Evolutionary conservation across 2,329 filamentous ascomycete genomes (phyloP).

Genomic region (Fusarium sp.): DNA sequence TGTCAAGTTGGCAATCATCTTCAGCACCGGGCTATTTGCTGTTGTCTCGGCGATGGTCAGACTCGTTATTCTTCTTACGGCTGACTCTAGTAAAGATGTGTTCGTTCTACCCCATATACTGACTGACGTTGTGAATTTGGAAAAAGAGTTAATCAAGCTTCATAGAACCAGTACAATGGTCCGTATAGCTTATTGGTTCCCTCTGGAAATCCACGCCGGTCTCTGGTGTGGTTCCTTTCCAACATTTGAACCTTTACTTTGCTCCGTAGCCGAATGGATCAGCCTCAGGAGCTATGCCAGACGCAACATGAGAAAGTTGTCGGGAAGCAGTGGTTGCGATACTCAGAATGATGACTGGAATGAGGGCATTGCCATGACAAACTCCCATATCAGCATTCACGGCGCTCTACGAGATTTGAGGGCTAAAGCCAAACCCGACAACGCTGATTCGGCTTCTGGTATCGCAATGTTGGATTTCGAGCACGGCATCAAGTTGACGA

Average conservation of each 20-base stretch:
- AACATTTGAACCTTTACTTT: conserved; percentile 51
- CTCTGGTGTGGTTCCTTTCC: conserved; percentile 55
- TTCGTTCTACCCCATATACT: conserved; percentile 40
- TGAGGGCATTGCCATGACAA: conserved; percentile 17
- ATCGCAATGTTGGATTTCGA: conserved; percentile 28
- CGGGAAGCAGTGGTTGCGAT: conserved; percentile 24
- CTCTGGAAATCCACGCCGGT: conserved; percentile 54
- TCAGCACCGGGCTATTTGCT: conserved; percentile 51
- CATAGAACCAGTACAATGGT: conserved; percentile 51
- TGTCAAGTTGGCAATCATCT: conserved; percentile 49
- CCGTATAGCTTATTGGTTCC: conserved; percentile 51
- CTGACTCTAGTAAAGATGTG: conserved; percentile 46
- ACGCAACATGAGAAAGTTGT: conserved; percentile 35
- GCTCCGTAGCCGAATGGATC: conserved; percentile 36
- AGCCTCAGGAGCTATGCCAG: conserved; percentile 22
- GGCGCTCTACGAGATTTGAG: background rate
- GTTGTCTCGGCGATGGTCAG: conserved; percentile 51
- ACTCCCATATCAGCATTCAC: conserved; percentile 2
- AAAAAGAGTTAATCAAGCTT: background rate
- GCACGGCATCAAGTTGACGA: conserved; percentile 33
- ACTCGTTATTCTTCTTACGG: conserved; percentile 48
- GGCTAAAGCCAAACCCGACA: conserved; percentile 4
- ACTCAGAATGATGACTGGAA: conserved; percentile 26
- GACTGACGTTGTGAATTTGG: background rate
- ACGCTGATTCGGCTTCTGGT: conserved; percentile 23